These are phyloP conservation scores for Basidioascus undulatus DNA, from an alignment of 768 basidiomycete genomes.

Conservation along the genomic window DNA sequence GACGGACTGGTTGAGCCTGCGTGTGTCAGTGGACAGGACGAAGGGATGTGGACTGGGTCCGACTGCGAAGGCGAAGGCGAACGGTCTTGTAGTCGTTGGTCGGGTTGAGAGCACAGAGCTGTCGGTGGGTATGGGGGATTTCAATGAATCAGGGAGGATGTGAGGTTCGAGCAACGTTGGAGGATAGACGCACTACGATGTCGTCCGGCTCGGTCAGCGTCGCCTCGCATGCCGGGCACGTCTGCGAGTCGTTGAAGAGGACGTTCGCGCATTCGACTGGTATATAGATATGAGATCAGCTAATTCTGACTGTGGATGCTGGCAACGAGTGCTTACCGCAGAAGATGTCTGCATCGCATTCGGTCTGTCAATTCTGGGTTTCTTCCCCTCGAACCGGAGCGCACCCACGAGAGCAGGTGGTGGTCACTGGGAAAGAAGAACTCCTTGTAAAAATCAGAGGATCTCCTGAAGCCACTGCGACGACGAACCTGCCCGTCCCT, in stretches of 20 bases:
- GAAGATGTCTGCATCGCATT: no score
- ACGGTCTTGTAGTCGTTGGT: slow-evolving; percentile 10
- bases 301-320: no score
- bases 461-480: no score
- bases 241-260: slow-evolving; percentile 8
- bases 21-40: no score
- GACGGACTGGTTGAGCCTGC: background rate
- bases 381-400: no score
- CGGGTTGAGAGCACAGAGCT: slow-evolving; percentile 11
- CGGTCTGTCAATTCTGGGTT: no score
- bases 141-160: no score
- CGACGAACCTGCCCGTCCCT: no score
- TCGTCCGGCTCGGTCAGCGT: slow-evolving; percentile 8
- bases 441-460: no score
- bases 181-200: background rate
- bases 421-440: no score
- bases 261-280: slow-evolving; percentile 13
- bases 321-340: no score
- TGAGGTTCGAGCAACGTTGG: background rate
- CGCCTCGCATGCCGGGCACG: slow-evolving; percentile 13
- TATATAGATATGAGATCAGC: slow-evolving; percentile 9
- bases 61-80: background rate
- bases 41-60: background rate
- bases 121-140: slow-evolving; percentile 4
- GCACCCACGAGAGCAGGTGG: no score